These are phyloP conservation scores for Beauveria rudraprayagi DNA, from an alignment of 2,329 filamentous ascomycete species.

Conservation along the genomic window DNA sequence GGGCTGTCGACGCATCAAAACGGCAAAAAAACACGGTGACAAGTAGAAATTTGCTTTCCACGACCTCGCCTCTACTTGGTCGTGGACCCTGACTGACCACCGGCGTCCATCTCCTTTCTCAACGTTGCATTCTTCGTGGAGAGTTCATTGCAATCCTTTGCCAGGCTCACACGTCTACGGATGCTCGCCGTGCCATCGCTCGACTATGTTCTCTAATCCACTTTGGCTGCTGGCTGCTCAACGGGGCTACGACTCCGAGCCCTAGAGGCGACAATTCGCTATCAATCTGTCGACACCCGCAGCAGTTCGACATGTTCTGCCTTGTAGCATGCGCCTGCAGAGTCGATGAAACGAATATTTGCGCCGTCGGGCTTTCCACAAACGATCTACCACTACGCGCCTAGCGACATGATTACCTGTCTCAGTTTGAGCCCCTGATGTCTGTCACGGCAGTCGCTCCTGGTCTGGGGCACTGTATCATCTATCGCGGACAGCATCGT, in stretches of 20 bases:
- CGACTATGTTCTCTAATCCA: not conserved
- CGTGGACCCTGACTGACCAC: not conserved
- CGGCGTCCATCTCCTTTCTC: not conserved
- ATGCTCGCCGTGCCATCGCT: not conserved
- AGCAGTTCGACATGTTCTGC: not conserved
- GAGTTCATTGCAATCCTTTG: not conserved
- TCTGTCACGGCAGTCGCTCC: not conserved
- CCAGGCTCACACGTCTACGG: not conserved
- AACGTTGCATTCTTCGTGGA: constrained; percentile 2
- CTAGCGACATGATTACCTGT: not conserved
- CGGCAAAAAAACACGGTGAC: no score
- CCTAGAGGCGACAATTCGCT: not conserved
- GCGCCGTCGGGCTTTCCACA: not conserved
- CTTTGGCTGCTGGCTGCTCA: not conserved
- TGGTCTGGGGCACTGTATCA: no score
- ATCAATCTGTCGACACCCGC: not conserved
- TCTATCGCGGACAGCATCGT: not conserved
- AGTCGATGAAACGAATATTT: not conserved
- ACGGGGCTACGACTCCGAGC: not conserved
- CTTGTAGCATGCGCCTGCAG: not conserved
- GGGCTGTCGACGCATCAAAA: not conserved
- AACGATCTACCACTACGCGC: not conserved
- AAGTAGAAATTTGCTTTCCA: no score
- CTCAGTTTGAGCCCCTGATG: not conserved
- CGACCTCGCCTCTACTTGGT: no score